phyloP scores from a whole-genome alignment of 768 basidiomycete species.

The Serendipita vermifera region DNA sequence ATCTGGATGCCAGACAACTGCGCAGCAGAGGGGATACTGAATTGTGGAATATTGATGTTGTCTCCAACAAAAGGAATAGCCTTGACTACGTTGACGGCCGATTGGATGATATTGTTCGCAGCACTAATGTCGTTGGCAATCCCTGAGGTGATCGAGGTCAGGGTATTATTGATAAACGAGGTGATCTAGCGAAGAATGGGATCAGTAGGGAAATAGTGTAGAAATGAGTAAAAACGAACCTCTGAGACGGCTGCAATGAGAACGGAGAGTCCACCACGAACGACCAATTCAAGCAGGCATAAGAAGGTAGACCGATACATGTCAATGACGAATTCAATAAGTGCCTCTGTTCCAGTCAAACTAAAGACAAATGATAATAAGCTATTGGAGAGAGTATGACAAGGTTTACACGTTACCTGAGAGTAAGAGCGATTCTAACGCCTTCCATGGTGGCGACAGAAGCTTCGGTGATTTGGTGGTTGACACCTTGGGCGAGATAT shows the following conservation, averaged over 20 bases:
- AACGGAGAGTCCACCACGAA: constrained; percentile 66
- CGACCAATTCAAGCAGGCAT: constrained; percentile 83
- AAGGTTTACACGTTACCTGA: no score
- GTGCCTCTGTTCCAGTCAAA: constrained; percentile 71
- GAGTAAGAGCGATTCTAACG: constrained; percentile 52
- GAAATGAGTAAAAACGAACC: constrained; percentile 32
- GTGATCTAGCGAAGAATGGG: constrained; percentile 43
- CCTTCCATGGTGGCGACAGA: constrained; percentile 69
- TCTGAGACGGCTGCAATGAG: constrained; percentile 73
- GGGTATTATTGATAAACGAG: constrained; percentile 44
- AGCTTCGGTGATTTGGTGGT: constrained; percentile 61
- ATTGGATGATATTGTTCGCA: constrained; percentile 56
- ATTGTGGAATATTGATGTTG: constrained; percentile 54
- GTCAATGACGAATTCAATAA: constrained; percentile 86
- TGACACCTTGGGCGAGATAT: constrained; percentile 76
- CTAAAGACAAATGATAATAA: constrained; percentile 33
- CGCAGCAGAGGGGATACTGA: constrained; percentile 61
- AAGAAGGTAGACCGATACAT: constrained; percentile 87
- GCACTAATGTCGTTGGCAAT: constrained; percentile 47
- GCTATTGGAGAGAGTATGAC: no score
- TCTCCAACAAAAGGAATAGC: constrained; percentile 49
- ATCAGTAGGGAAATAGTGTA: constrained; percentile 13
- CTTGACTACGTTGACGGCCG: constrained; percentile 49
- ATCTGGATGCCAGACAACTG: constrained; percentile 66
- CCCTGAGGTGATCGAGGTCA: constrained; percentile 35